Evolutionary conservation across 331 rosid species (phyloP).

Genomic region (Pyrus hybrid): DNA sequence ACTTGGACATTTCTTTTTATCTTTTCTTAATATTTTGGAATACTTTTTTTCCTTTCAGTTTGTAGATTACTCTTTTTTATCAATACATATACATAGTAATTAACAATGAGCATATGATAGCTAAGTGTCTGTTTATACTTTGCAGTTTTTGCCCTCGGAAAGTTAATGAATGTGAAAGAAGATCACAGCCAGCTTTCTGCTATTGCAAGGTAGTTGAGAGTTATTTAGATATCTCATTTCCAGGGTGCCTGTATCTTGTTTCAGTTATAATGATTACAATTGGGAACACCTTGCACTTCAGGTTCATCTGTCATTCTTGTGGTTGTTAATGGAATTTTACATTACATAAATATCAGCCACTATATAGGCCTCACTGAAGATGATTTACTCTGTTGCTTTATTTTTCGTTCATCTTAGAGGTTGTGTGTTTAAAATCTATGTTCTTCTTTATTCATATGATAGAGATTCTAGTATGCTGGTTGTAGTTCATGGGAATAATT

Average conservation of each 20-base stretch:
- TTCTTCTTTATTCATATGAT: not conserved
- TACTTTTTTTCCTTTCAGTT: not conserved
- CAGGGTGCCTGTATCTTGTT: slow-evolving; percentile 6
- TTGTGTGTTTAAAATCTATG: not conserved
- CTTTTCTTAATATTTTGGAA: not conserved
- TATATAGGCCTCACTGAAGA: not conserved
- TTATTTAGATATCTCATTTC: slow-evolving; percentile 1
- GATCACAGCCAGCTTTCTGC: slow-evolving; percentile 90
- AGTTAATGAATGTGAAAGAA: slow-evolving; percentile 88
- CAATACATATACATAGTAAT: not conserved
- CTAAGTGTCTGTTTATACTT: slow-evolving; percentile 3
- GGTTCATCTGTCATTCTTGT: not conserved
- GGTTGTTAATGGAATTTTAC: not conserved
- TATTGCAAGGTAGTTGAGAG: slow-evolving; percentile 63
- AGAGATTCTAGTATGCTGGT: not conserved
- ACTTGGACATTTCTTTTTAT: no score
- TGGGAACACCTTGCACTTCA: not conserved
- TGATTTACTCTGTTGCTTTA: not conserved
- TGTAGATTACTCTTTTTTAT: not conserved
- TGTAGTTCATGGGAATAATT: not conserved
- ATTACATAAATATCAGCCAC: not conserved
- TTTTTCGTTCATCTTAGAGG: not conserved
- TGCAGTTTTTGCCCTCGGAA: slow-evolving; percentile 85
- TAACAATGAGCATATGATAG: not conserved
- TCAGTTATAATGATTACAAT: not conserved